Evolutionary conservation across 1,139 yeast species (phyloP).

Genomic region (Saccharomyces hybrid): DNA sequence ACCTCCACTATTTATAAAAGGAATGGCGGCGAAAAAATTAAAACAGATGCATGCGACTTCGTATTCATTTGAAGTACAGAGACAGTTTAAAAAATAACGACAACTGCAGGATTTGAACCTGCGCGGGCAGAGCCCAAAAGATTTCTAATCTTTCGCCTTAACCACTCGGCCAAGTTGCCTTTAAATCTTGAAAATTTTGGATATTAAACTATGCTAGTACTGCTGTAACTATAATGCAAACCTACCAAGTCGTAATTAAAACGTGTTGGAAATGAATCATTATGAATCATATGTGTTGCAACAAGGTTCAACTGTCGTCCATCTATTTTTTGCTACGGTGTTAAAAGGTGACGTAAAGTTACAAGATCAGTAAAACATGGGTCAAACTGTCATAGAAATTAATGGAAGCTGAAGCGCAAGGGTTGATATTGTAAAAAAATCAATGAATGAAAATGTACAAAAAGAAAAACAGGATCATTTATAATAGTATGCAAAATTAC

Average conservation of each 20-base stretch:
- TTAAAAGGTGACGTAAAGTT: neutral
- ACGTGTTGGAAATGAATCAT: neutral
- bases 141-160: conserved; percentile 48
- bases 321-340: neutral
- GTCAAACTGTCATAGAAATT: neutral
- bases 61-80: neutral
- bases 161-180: conserved; percentile 48
- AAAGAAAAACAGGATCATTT: neutral
- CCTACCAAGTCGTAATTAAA: neutral
- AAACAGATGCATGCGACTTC: neutral
- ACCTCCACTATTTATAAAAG: neutral
- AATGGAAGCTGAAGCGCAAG: neutral
- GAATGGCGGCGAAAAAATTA: neutral
- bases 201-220: neutral
- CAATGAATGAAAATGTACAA: neutral
- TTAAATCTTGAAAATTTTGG: no score
- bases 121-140: conserved; percentile 41
- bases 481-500: neutral
- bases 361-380: neutral
- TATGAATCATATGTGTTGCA: neutral
- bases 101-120: conserved; percentile 36
- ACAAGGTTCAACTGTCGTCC: no score
- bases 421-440: no score
- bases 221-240: neutral
- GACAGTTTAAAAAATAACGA: conserved; percentile 20